Conservation (phyloP, 805 yeast species). For the Nakazawaea anatomiae region DNA sequence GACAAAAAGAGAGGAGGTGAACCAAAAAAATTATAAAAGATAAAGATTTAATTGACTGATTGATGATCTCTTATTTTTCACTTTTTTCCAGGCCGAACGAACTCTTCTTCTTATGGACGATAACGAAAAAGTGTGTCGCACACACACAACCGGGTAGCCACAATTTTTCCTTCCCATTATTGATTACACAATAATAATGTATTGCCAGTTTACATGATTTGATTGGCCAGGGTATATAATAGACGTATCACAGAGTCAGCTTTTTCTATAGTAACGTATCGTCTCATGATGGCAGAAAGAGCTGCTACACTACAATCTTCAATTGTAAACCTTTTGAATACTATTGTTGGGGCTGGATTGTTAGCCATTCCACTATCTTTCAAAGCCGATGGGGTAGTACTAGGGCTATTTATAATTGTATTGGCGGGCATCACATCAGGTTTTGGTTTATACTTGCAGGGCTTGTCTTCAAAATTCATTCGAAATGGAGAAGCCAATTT, state of each 20-base stretch:
- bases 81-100: no score
- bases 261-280: neutral
- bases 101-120: neutral
- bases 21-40: no score
- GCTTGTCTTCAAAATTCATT: constrained; percentile 49
- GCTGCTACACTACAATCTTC: constrained; percentile 53
- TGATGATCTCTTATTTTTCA: neutral
- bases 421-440: constrained; percentile 63
- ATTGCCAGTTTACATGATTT: no score
- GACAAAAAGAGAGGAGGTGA: neutral
- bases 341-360: constrained; percentile 77
- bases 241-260: neutral
- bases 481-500: constrained; percentile 62
- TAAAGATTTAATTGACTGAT: no score
- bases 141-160: neutral
- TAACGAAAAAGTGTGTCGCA: neutral
- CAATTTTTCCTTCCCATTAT: neutral
- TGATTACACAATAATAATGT: no score
- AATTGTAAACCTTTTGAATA: constrained; percentile 61
- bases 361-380: constrained; percentile 73
- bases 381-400: constrained; percentile 56
- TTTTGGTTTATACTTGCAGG: constrained; percentile 61
- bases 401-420: constrained; percentile 50
- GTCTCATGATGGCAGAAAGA: neutral
- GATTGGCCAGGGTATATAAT: neutral